Conservation (phyloP, 257 asterid species). For the Primulina eburnea region DNA sequence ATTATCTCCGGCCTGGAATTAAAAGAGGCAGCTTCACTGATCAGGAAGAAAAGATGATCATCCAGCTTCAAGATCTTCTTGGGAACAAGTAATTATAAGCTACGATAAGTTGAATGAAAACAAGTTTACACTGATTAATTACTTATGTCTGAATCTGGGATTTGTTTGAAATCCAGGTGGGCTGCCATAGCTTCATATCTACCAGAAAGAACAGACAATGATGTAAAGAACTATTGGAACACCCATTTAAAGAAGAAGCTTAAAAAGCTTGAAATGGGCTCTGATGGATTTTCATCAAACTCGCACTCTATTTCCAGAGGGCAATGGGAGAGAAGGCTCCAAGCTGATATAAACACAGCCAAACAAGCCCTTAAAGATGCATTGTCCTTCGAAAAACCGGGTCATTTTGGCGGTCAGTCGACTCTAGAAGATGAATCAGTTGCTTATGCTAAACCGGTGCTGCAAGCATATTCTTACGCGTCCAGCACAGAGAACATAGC, state of each 20-base stretch:
- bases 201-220: slow-evolving; percentile 95
- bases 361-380: slow-evolving; percentile 89
- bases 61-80: slow-evolving; percentile 88
- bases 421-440: neutral
- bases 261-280: slow-evolving; percentile 37
- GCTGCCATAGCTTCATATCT: slow-evolving; percentile 96
- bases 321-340: slow-evolving; percentile 87
- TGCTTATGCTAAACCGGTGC: slow-evolving; percentile 10
- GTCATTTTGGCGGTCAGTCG: neutral
- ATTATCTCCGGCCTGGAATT: slow-evolving; percentile 93
- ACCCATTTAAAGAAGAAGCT: slow-evolving; percentile 90
- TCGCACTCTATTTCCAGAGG: slow-evolving; percentile 52
- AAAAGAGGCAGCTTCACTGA: slow-evolving; percentile 79
- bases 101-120: too few relatives aligned
- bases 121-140: too few relatives aligned
- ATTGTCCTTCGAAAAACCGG: slow-evolving; percentile 38
- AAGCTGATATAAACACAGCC: slow-evolving; percentile 72
- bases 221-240: slow-evolving; percentile 90
- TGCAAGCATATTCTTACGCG: slow-evolving; percentile 43
- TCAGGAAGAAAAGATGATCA: slow-evolving; percentile 84
- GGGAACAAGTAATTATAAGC: slow-evolving; percentile 71
- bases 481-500: slow-evolving; percentile 83
- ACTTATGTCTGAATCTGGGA: too few relatives aligned
- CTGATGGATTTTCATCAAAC: slow-evolving; percentile 23
- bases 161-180: slow-evolving; percentile 52